Percentiles rank a stretch among this genome's conserved stretches.
Conservation (phyloP, 192 early-diverging fungal genomes). For the Coemansia nantahalensis region DNA sequence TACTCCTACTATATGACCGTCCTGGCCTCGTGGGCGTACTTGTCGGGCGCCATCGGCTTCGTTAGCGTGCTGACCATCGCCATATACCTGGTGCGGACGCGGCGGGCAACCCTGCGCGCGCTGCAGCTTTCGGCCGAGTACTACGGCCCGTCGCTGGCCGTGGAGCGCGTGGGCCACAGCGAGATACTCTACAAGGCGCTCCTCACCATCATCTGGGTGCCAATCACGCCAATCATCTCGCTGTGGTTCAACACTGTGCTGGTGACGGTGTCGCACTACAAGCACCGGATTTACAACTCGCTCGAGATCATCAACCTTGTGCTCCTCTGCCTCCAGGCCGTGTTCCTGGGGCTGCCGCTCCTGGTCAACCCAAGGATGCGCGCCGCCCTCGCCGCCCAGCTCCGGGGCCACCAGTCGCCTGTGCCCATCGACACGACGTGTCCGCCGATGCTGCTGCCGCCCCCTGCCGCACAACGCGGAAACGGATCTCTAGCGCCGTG, state of each 20-base stretch:
- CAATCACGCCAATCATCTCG: conserved; percentile 35
- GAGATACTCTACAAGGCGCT: conserved; percentile 28
- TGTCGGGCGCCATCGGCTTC: conserved; percentile 26
- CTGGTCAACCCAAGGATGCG: conserved; percentile 30
- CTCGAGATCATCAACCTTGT: conserved; percentile 27
- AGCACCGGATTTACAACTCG: conserved; percentile 8
- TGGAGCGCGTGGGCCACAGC: background rate
- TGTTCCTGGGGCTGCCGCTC: conserved; percentile 32
- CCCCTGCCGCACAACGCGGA: too few species aligned
- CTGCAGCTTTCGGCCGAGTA: conserved; percentile 2
- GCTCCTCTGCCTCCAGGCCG: conserved; percentile 27
- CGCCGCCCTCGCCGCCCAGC: background rate
- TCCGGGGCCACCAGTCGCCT: background rate
- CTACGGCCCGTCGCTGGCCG: conserved; percentile 7
- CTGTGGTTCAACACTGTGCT: conserved; percentile 37
- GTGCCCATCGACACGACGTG: conserved; percentile 12
- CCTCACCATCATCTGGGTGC: conserved; percentile 34
- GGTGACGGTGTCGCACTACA: conserved; percentile 22
- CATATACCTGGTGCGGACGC: conserved; percentile 18
- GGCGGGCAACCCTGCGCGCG: conserved; percentile 4
- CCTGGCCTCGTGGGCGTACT: conserved; percentile 21
- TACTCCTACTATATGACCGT: conserved; percentile 14
- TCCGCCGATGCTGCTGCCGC: too few species aligned
- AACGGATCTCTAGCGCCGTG: too few species aligned
- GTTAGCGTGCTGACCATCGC: conserved; percentile 13